Conservation (phyloP, 2,329 filamentous ascomycete species). For the Septoria linicola region DNA sequence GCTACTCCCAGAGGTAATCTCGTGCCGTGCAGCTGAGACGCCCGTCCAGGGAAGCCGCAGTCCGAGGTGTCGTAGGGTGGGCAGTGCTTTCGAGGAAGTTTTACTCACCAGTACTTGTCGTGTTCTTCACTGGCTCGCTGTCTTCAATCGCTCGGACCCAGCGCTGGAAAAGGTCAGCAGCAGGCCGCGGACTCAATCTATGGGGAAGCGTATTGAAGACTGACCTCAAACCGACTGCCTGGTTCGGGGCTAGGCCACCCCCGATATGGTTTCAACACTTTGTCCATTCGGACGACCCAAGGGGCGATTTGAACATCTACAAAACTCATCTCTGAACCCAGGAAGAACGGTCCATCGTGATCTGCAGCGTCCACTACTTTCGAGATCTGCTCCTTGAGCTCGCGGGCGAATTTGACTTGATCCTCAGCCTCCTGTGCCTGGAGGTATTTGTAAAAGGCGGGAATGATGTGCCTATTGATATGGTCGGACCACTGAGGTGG, state of each 20-base stretch:
- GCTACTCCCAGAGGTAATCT: not conserved
- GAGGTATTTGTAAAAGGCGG: slow-evolving; percentile 71
- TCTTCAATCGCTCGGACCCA: slow-evolving; percentile 71
- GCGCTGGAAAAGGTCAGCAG: slow-evolving; percentile 25
- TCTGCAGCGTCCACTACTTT: slow-evolving; percentile 60
- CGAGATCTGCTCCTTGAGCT: slow-evolving; percentile 65
- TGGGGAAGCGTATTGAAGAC: no score
- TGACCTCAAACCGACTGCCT: slow-evolving; percentile 62
- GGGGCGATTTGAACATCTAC: slow-evolving; percentile 76
- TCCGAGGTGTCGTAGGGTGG: no score
- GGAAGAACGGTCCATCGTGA: slow-evolving; percentile 67
- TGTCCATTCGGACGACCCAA: slow-evolving; percentile 68
- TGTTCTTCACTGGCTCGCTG: slow-evolving; percentile 62
- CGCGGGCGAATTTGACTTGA: slow-evolving; percentile 59
- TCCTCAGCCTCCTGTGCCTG: slow-evolving; percentile 61
- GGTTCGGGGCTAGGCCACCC: slow-evolving; percentile 65
- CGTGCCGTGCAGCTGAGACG: no score
- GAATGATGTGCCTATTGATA: slow-evolving; percentile 74
- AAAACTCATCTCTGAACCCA: slow-evolving; percentile 57
- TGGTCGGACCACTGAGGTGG: slow-evolving; percentile 68
- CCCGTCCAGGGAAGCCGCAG: no score
- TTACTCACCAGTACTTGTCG: slow-evolving; percentile 62
- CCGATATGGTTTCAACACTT: slow-evolving; percentile 63
- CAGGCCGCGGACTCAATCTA: no score
- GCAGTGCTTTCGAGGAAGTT: not conserved